These are phyloP conservation scores for Phytophthora pistaciae DNA, from an alignment of 352 stramenopile genomes.

Conservation along the genomic window DNA sequence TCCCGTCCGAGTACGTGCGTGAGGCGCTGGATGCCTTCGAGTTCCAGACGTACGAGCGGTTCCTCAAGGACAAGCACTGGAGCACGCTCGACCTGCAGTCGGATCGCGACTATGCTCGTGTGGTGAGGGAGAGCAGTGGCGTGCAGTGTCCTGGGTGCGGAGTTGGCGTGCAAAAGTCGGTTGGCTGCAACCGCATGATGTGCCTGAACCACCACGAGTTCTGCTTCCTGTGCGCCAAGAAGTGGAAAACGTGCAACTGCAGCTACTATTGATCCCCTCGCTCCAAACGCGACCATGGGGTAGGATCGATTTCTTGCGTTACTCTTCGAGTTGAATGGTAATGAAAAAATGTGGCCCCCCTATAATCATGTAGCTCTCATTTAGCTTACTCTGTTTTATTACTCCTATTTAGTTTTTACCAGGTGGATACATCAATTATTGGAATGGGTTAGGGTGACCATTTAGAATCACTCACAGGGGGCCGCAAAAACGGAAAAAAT, in stretches of 20 bases:
- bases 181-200: conserved; percentile 66
- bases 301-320: too few species aligned
- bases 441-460: too few species aligned
- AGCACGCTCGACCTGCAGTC: conserved; percentile 51
- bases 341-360: too few species aligned
- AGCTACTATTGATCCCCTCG: not conserved
- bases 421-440: too few species aligned
- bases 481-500: too few species aligned
- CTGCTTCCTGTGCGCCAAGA: conserved; percentile 51
- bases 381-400: too few species aligned
- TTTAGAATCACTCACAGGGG: too few species aligned
- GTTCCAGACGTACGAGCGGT: conserved; percentile 57
- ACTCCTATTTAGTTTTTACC: too few species aligned
- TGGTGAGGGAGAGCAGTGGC: conserved; percentile 39
- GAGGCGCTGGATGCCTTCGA: conserved; percentile 44
- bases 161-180: conserved; percentile 60
- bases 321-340: too few species aligned
- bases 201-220: conserved; percentile 76
- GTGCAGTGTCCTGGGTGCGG: conserved; percentile 80
- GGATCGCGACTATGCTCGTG: conserved; percentile 66
- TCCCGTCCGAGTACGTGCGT: conserved; percentile 67
- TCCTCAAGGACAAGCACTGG: conserved; percentile 66
- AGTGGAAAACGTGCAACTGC: conserved; percentile 58
- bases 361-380: too few species aligned
- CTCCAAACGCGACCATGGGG: too few species aligned